Conservation (phyloP, 2,329 filamentous ascomycete species). For the Fusarium incarnatum region DNA sequence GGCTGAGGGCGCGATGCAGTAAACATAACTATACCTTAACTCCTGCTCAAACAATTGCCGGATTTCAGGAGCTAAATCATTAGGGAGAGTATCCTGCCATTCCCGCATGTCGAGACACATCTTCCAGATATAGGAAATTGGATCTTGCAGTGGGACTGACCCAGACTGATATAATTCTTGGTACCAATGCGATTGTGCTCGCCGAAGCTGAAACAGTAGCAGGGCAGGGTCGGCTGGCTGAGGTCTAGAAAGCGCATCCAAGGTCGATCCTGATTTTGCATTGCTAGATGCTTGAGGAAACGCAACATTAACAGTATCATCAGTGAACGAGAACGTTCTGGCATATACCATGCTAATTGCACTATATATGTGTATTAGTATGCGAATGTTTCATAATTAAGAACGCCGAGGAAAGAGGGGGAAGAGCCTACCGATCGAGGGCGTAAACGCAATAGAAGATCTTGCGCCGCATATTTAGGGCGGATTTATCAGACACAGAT, state of each 20-base stretch:
- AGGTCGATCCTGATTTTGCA: conserved; percentile 57
- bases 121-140: conserved; percentile 78
- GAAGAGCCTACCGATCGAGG: conserved; percentile 77
- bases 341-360: conserved; percentile 90
- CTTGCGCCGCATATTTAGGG: conserved; percentile 80
- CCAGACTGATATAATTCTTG: conserved; percentile 87
- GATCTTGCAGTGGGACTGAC: conserved; percentile 73
- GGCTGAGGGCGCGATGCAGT: conserved; percentile 85
- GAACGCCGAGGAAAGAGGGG: not conserved
- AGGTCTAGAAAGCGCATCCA: conserved; percentile 57
- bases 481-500: conserved; percentile 73
- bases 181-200: conserved; percentile 89
- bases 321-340: conserved; percentile 91
- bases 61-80: conserved; percentile 71
- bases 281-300: conserved; percentile 69
- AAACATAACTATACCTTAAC: conserved; percentile 88
- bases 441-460: conserved; percentile 94
- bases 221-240: conserved; percentile 76
- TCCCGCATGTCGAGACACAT: conserved; percentile 80
- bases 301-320: conserved; percentile 86
- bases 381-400: not conserved
- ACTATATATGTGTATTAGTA: conserved; percentile 57
- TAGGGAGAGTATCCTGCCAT: conserved; percentile 84
- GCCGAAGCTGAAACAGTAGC: conserved; percentile 84
- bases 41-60: conserved; percentile 87